A percentile compares a stretch with the other conserved stretches of the same genome.
Conservation (phyloP, 805 yeast species). For the Ascoidea asiatica region DNA sequence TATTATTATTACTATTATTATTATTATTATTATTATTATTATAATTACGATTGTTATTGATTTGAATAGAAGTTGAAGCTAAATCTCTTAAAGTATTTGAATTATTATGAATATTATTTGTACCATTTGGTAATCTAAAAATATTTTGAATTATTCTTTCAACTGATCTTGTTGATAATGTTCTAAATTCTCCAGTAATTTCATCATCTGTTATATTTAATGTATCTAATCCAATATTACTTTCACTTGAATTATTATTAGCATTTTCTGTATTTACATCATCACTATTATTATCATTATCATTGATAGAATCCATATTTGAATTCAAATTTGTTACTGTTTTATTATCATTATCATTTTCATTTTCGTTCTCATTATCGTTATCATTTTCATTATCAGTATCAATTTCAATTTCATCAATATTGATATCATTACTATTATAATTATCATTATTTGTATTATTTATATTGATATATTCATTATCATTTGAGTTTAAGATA, state of each 20-base stretch:
- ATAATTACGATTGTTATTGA: too few relatives aligned
- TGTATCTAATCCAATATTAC: background rate
- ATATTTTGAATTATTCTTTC: background rate
- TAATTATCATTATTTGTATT: background rate
- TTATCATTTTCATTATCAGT: background rate
- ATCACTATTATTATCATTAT: too few relatives aligned
- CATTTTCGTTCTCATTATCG: background rate
- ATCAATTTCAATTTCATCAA: background rate
- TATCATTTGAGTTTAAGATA: too few relatives aligned
- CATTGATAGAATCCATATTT: too few relatives aligned
- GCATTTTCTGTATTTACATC: too few relatives aligned
- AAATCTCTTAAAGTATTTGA: too few relatives aligned
- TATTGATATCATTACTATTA: background rate
- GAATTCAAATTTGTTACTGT: background rate
- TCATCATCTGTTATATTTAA: background rate
- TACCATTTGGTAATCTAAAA: background rate
- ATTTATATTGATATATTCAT: too few relatives aligned
- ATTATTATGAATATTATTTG: background rate
- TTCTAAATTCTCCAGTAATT: background rate
- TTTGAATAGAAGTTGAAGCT: too few relatives aligned
- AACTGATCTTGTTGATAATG: background rate
- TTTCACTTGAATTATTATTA: background rate
- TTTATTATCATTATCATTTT: too few relatives aligned
- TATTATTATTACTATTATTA: too few relatives aligned
- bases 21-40: too few relatives aligned